Percentiles rank a stretch among this genome's conserved stretches.
Conservation (phyloP, 2,329 filamentous ascomycete species). For the Cytospora piceae region DNA sequence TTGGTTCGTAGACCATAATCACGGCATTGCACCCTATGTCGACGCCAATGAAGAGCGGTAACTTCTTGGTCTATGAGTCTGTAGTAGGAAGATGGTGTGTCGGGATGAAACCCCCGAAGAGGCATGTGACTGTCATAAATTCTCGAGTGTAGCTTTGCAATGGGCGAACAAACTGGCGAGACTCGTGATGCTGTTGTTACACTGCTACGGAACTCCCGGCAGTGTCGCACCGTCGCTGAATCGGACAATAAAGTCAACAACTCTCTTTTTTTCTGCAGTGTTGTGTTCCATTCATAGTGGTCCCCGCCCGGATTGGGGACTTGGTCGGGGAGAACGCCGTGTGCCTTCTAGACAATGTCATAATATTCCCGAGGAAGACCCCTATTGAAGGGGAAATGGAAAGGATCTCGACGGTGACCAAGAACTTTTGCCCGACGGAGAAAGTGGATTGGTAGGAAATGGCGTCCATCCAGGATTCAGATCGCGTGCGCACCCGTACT, state of each 20-base stretch:
- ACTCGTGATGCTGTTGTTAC: neutral
- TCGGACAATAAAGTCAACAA: no score
- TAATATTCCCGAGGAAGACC: no score
- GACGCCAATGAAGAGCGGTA: neutral
- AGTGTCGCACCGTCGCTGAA: neutral
- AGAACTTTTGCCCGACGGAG: no score
- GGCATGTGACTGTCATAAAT: constrained; percentile 9
- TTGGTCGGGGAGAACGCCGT: no score
- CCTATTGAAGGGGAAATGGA: no score
- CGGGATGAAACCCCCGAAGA: constrained; percentile 10
- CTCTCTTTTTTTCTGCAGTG: no score
- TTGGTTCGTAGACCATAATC: neutral
- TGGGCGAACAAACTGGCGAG: neutral
- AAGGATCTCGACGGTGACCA: no score
- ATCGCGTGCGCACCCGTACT: neutral
- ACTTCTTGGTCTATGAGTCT: neutral
- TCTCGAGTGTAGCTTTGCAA: neutral
- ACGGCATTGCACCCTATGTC: neutral
- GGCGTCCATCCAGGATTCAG: neutral
- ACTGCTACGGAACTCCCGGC: neutral
- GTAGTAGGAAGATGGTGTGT: neutral
- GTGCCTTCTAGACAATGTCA: no score
- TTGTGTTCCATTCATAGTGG: no score
- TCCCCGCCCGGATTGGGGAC: no score
- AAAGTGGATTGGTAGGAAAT: neutral